phyloP scores from a whole-genome alignment of 2,329 filamentous ascomycete species.

The Fusarium subglutinans region DNA sequence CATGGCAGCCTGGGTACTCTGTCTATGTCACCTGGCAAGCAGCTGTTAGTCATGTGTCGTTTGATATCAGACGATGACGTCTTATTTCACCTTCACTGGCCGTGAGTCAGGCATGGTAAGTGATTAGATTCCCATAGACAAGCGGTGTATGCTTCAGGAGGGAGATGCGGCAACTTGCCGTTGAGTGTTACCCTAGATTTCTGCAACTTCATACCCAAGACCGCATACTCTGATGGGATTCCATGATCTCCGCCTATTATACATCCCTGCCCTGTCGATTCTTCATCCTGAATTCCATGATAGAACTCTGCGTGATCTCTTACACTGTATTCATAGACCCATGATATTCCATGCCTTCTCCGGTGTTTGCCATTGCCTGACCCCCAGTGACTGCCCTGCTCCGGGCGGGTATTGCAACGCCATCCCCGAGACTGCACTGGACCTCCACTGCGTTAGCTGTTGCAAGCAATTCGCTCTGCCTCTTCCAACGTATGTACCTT shows the following conservation, averaged over 20 bases:
- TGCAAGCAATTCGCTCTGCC: conserved; percentile 53
- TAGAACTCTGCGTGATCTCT: neutral
- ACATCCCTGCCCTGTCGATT: neutral
- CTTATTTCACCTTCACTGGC: neutral
- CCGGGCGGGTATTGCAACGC: conserved; percentile 49
- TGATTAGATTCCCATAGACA: neutral
- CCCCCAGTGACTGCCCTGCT: conserved; percentile 65
- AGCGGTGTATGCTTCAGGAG: neutral
- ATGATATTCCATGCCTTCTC: conserved; percentile 73
- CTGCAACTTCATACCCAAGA: neutral
- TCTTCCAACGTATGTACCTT: conserved; percentile 58
- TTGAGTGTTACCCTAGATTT: neutral
- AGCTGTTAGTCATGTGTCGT: neutral
- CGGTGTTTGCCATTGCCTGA: conserved; percentile 71
- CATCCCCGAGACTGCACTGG: conserved; percentile 56
- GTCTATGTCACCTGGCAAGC: conserved; percentile 11
- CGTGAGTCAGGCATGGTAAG: neutral
- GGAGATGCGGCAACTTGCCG: neutral
- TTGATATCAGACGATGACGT: neutral
- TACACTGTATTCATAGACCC: conserved; percentile 59
- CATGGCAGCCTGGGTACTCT: neutral
- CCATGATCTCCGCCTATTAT: fast-evolving
- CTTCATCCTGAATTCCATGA: neutral
- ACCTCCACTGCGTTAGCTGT: conserved; percentile 63
- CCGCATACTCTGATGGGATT: neutral